Evolutionary conservation across 768 basidiomycete genomes (phyloP), one percentile per base, ranked within the genome.

Genomic region (Polyporus arcularius): DNA sequence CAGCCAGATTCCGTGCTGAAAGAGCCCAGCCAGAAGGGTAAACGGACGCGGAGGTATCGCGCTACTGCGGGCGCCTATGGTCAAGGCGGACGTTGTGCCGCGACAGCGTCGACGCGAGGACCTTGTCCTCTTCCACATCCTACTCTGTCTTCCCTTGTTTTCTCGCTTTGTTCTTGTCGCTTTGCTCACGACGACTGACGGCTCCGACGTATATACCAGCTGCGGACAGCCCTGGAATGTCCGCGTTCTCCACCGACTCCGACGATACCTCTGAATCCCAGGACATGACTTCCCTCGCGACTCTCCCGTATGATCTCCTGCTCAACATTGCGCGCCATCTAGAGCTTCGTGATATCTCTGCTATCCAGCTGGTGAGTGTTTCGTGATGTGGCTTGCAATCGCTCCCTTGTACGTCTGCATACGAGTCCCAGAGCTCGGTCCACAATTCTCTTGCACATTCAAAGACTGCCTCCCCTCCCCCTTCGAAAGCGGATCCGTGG

Each of bases 231-330:
- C 39, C 40, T 51, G 61, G 61, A 50, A 62, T 62, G 61, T 57
- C 61, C 57, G 26, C 51, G 30, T 26, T 40, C 45, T 40, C 38
- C 56, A 48, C 46, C 56, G 55, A 57, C 46, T 50, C 52, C 32
- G 52, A 21, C 61, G 62, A 63, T 47, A 60, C 58, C 47, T 52
- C 21, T 26, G 21, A 26, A 26, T 26, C 55, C n/a, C 58, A 73
- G 53, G 66, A 67, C 14, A 64, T 59, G 53, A 62, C 75, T 68
- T 73, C 74, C 12, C 68, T 81, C 53, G 70, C 72, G 61, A 77
- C 75, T 4, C 76, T 90, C 18, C 88, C 88, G 0, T 89, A 89
- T 72, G 89, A 90, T 75, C 76, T 90, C 18, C 70, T 90, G 46
- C 79, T 90, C 57, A 86, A 87, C 75, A 82, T 90, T 70, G 82